phyloP scores from a whole-genome alignment of 2,329 filamentous ascomycete species.

The Neonectria sp. region DNA sequence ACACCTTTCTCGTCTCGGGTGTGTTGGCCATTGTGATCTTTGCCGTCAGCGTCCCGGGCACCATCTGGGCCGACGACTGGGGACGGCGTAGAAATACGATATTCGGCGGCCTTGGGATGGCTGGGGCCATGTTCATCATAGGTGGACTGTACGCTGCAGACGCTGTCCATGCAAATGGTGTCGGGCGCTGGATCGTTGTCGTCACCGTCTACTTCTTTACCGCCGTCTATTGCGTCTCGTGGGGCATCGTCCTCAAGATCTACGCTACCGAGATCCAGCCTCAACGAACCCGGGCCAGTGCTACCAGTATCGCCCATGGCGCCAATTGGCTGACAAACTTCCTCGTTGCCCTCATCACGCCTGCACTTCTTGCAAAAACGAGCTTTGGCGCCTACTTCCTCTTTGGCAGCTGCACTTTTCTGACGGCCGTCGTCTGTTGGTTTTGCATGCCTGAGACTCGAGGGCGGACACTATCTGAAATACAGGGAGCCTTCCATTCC shows the following conservation, averaged over 20 bases:
- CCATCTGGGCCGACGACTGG: too few relatives aligned
- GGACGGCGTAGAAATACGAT: too few relatives aligned
- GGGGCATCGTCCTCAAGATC: slow-evolving; percentile 70
- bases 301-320: slow-evolving; percentile 65
- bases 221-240: slow-evolving; percentile 62
- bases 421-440: slow-evolving; percentile 52
- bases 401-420: slow-evolving; percentile 54
- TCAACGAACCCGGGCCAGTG: slow-evolving; percentile 66
- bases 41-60: too few relatives aligned
- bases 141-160: slow-evolving; percentile 66
- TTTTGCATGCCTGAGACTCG: slow-evolving; percentile 58
- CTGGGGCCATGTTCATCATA: slow-evolving; percentile 67
- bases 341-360: slow-evolving; percentile 59
- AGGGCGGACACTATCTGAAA: slow-evolving; percentile 40
- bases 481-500: slow-evolving; percentile 12
- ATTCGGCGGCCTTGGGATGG: slow-evolving; percentile 64
- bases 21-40: too few relatives aligned
- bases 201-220: slow-evolving; percentile 65
- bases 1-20: too few relatives aligned
- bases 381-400: slow-evolving; percentile 60
- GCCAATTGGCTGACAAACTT: slow-evolving; percentile 60
- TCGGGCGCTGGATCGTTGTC: slow-evolving; percentile 66
- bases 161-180: slow-evolving; percentile 57
- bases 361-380: slow-evolving; percentile 53
- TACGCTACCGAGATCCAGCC: slow-evolving; percentile 73